Evolutionary conservation across 176 grass and related monocot species (phyloP).

Genomic region (Musa beccarii): DNA sequence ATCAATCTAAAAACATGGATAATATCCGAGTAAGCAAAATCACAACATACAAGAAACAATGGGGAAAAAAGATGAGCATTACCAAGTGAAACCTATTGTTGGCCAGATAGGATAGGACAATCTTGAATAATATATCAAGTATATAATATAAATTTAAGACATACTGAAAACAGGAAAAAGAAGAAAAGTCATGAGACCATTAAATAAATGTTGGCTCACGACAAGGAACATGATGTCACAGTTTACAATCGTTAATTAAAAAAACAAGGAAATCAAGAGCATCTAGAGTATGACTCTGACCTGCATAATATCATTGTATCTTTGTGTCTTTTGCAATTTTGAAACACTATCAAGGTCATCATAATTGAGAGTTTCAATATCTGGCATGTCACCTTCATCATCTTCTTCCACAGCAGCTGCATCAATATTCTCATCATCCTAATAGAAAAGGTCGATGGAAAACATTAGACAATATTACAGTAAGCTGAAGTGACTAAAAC

Average conservation of each 20-base stretch:
- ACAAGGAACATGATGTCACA: no score
- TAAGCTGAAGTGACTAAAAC: constrained; percentile 3
- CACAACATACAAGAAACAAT: no score
- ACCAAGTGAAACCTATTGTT: no score
- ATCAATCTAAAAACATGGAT: no score
- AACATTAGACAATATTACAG: background rate
- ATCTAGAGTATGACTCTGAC: constrained; percentile 16
- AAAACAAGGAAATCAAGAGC: background rate
- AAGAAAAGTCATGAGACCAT: no score
- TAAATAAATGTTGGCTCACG: no score
- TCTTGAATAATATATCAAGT: no score
- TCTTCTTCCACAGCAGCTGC: constrained; percentile 38
- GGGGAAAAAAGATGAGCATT: no score
- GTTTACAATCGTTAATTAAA: background rate
- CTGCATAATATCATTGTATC: constrained; percentile 60
- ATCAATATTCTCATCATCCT: constrained; percentile 49
- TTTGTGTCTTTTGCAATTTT: constrained; percentile 65
- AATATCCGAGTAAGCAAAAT: no score
- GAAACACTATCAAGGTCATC: constrained; percentile 74
- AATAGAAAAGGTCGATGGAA: constrained; percentile 7
- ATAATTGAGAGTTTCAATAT: constrained; percentile 62
- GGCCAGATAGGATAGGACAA: no score
- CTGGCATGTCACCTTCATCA: constrained; percentile 47
- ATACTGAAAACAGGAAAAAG: no score
- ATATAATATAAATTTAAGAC: no score